A percentile compares a stretch with the other conserved stretches of the same genome.
Evolutionary conservation across 768 basidiomycete genomes (phyloP).

Genomic region (Symmetrospora coprosmae): DNA sequence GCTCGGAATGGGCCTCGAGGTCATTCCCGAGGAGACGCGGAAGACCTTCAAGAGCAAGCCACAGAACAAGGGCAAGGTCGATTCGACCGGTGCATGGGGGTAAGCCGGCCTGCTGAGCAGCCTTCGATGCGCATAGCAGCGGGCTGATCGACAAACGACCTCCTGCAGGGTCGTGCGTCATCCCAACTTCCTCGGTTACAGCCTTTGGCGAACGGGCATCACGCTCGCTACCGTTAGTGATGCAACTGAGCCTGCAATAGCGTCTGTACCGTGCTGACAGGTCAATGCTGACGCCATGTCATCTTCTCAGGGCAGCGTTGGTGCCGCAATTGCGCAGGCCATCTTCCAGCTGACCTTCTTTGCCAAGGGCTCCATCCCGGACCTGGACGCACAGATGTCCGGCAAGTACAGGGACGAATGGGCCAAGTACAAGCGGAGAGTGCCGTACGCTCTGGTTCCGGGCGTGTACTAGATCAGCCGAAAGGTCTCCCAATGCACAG

Average conservation of each 20-base stretch:
- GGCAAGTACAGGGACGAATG: conserved; percentile 2
- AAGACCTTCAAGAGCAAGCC: conserved; percentile 28
- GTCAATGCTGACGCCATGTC: background rate
- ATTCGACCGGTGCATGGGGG: conserved; percentile 14
- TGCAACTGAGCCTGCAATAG: too few species aligned
- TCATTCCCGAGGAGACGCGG: conserved; percentile 24
- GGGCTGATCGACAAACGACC: background rate
- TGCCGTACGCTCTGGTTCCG: conserved; percentile 29
- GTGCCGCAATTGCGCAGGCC: conserved; percentile 14
- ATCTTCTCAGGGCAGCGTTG: conserved; percentile 16
- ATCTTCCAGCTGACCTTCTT: conserved; percentile 23
- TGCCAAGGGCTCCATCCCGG: conserved; percentile 18
- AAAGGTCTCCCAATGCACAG: too few species aligned
- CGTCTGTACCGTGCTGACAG: background rate
- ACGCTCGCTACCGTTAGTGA: conserved; percentile 25
- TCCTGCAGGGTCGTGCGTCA: conserved; percentile 26
- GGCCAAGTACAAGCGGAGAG: conserved; percentile 25
- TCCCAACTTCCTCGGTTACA: conserved; percentile 31
- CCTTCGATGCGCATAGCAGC: background rate
- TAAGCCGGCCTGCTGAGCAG: background rate
- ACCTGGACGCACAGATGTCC: conserved; percentile 10
- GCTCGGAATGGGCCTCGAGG: conserved; percentile 25
- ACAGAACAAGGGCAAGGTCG: conserved; percentile 26
- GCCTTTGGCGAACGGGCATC: conserved; percentile 27
- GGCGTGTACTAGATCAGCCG: conserved; percentile 23